Base-by-base conservation (phyloP, 176 grass and related monocot species). In the Echinochloa phyllopogon region DNA sequence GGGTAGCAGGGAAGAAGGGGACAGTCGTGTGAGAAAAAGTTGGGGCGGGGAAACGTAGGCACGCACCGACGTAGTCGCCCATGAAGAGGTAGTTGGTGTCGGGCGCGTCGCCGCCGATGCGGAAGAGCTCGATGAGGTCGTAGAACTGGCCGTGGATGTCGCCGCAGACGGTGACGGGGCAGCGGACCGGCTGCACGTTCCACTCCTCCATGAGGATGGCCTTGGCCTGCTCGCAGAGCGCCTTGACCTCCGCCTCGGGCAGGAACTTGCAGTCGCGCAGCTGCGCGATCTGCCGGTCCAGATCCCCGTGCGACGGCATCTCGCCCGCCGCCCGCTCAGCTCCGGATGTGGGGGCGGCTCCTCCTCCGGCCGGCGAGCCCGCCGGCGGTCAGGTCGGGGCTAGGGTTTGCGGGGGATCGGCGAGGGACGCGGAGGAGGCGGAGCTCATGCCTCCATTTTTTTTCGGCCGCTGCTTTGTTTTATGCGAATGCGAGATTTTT, bases 51-150 rank as follows among this genome's bases (percentile, higher is more conserved):
- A 3, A 50, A 29, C 62, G 18, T 0, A 29, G 44, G 14, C 4
- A 80, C 88, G 55, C 29, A 98, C 95, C 95, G 24, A 98, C 95
- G 68, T 98, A 98, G 86, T 98, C 95, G 41, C 95, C 95, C 95
- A 98, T 98, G 76, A 98, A 98, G 71, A 98, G 95, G 71, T 98
- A 98, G 88, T 98, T 98, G 40, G 95, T 98, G 64, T 98, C 95
- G 17, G 95, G 95, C 41, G 93, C 89, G 56, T 98, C 95, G 33
- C 95, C 95, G 55, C 95, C 95, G 82, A 98, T 98, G 85, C 89
- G 90, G 86, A 98, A 98, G 79, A 98, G 89, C 93, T 98, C 95
- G 82, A 98, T 89, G 82, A 98, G 95, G 92, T 98, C 95, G 76
- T 98, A 91, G 84, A 98, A 95, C 91, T 98, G 95, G 10, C 95